Conservation (phyloP, 2,329 filamentous ascomycete species). For the Hypoxylon sp. region DNA sequence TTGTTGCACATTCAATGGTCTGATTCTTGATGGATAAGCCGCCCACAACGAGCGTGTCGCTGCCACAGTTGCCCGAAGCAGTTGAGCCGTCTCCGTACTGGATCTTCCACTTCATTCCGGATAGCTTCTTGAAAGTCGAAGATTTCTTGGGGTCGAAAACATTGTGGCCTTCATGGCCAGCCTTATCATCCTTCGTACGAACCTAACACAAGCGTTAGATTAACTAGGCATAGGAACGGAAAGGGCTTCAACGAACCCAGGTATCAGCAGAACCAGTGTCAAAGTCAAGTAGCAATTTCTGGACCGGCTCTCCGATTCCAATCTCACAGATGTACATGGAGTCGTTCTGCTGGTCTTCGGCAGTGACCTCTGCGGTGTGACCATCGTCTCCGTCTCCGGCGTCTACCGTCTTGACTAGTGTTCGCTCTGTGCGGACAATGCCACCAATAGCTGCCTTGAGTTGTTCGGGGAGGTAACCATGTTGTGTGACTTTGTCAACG, state of each 20-base stretch:
- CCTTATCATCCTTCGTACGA: slow-evolving; percentile 66
- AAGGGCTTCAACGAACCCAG: slow-evolving; percentile 66
- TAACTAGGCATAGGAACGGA: background rate
- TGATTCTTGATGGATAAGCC: slow-evolving; percentile 74
- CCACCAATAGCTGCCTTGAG: slow-evolving; percentile 64
- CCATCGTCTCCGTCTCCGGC: slow-evolving; percentile 51
- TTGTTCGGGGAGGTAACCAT: slow-evolving; percentile 60
- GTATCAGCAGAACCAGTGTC: slow-evolving; percentile 80
- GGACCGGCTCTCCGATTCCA: slow-evolving; percentile 74
- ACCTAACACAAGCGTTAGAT: slow-evolving; percentile 58
- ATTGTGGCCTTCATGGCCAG: slow-evolving; percentile 61
- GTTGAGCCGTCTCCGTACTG: slow-evolving; percentile 78
- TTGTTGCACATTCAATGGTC: slow-evolving; percentile 74
- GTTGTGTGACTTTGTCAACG: slow-evolving; percentile 63
- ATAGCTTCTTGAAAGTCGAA: slow-evolving; percentile 67
- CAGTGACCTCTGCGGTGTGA: slow-evolving; percentile 66
- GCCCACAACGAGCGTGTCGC: slow-evolving; percentile 73
- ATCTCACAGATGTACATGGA: slow-evolving; percentile 74
- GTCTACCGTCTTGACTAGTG: slow-evolving; percentile 64
- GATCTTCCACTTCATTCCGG: slow-evolving; percentile 73
- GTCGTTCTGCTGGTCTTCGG: slow-evolving; percentile 78
- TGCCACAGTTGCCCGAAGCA: slow-evolving; percentile 75
- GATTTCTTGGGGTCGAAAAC: slow-evolving; percentile 75
- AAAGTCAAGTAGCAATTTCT: slow-evolving; percentile 75
- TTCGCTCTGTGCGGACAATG: slow-evolving; percentile 62